Evolutionary conservation across 768 basidiomycete species (phyloP), one percentile per base, ranked within the genome.

Genomic region (Tylopilus rubrobrunneus): DNA sequence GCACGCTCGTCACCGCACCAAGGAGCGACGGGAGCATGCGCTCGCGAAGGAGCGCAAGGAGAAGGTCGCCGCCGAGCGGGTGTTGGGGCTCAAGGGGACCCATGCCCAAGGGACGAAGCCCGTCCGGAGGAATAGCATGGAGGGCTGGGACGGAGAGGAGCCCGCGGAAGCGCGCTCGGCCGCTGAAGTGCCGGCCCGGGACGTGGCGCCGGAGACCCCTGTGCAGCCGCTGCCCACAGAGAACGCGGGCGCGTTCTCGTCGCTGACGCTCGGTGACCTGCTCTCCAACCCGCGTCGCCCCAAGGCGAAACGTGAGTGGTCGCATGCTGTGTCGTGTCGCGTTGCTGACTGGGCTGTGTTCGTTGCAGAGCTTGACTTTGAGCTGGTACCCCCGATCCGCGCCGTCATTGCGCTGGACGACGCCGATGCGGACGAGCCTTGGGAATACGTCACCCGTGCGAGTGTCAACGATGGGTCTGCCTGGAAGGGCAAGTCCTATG

Each of bases 401-500:
- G 37, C 66, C 12, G 68, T 70, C 50, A 70, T 70, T 43, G 68
- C 56, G 41, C 57, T 71, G 56, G 68, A 70, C 15, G 68, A 69
- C 36, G 49, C 40, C 1, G 68, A 69, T 11, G 44, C 45, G 6
- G 64, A 71, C 21, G 68, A 70, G 25, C 57, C 64, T 21, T 70
- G 68, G 68, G 70, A 70, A 34, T 70, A 71, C 46, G 36, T 70
- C 17, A 61, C 68, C 45, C 66, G 67, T 25, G 56, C 68, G 9
- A 63, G 66, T 43, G 10, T 68, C 31, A 52, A 56, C 33, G 66
- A 70, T 11, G 66, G 64, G 8, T 53, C 64, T 41, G 48, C 58
- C 42, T 68, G 67, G 67, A 64, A 61, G 64, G 66, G 62, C 51
- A 64, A 69, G 51, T 70, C 68, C 9, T 70, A 70, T 43, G 68